Conservation (phyloP, 2,329 filamentous ascomycete species). For the Epichloe sibirici region DNA sequence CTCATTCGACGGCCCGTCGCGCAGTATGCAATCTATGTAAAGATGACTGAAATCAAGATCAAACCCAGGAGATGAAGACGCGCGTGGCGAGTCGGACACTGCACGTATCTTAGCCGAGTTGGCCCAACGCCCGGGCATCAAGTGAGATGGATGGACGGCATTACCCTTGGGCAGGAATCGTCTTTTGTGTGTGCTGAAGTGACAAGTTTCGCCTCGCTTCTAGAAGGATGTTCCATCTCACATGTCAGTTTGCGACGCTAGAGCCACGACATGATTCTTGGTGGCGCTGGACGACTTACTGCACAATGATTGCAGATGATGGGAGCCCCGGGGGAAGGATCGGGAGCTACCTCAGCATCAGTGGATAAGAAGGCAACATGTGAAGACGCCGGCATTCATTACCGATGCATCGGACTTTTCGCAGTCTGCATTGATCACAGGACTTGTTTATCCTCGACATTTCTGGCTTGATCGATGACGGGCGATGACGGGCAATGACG, state of each 20-base stretch:
- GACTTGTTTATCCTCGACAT: constrained; percentile 7
- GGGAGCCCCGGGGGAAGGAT: neutral
- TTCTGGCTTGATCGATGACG: neutral
- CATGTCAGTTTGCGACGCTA: neutral
- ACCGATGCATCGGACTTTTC: constrained; percentile 13
- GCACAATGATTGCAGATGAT: constrained; percentile 3
- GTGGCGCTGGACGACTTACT: neutral
- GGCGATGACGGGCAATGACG: neutral
- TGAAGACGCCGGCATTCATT: neutral
- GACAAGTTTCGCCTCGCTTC: constrained; percentile 3
- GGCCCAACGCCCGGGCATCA: neutral
- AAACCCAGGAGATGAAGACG: neutral
- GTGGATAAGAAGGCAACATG: neutral
- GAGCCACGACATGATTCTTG: neutral
- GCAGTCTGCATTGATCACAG: constrained; percentile 13
- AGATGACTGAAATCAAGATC: neutral
- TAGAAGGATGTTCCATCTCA: neutral
- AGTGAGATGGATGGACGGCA: neutral
- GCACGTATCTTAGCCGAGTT: neutral
- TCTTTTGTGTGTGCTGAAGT: constrained; percentile 2
- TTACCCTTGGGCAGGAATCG: constrained; percentile 4
- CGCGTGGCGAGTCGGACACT: neutral
- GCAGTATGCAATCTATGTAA: constrained; percentile 2
- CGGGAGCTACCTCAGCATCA: neutral
- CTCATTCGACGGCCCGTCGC: neutral